phyloP scores from a whole-genome alignment of 192 early-diverging fungal species.

The Mortierella hygrophila region DNA sequence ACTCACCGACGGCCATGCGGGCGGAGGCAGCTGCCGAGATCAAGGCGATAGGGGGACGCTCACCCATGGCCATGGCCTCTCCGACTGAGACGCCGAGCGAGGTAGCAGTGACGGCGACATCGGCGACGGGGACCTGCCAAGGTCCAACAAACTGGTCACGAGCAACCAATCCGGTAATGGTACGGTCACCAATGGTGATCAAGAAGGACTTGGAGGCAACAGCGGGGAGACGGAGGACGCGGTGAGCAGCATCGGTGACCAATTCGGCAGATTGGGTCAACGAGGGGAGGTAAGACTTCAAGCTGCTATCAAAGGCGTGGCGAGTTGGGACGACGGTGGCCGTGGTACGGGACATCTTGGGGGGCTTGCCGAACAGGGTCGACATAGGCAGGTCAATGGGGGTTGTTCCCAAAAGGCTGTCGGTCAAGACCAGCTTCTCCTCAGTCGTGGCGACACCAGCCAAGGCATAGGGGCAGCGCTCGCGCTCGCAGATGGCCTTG shows the following conservation, averaged over 20 bases:
- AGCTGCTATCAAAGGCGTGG: slow-evolving; percentile 69
- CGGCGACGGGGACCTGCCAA: slow-evolving; percentile 99
- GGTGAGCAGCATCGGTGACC: slow-evolving; percentile 73
- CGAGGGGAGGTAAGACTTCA: slow-evolving; percentile 71
- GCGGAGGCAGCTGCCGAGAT: slow-evolving; percentile 90
- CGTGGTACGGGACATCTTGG: slow-evolving; percentile 91
- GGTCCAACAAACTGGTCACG: slow-evolving; percentile 99
- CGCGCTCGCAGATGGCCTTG: slow-evolving; percentile 83
- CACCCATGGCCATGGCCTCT: slow-evolving; percentile 99
- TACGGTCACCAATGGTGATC: slow-evolving; percentile 98
- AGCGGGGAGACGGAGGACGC: slow-evolving; percentile 88
- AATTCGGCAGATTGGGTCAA: slow-evolving; percentile 45
- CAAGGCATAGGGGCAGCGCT: slow-evolving; percentile 92
- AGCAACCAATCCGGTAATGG: slow-evolving; percentile 93
- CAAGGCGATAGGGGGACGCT: slow-evolving; percentile 90
- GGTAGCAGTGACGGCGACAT: slow-evolving; percentile 93
- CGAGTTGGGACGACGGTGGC: slow-evolving; percentile 64
- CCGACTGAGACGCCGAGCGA: slow-evolving; percentile 82
- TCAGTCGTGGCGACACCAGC: slow-evolving; percentile 92
- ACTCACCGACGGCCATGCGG: slow-evolving; percentile 97
- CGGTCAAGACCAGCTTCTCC: slow-evolving; percentile 83
- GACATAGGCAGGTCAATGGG: slow-evolving; percentile 96
- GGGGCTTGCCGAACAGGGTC: slow-evolving; percentile 96
- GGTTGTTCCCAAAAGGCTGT: slow-evolving; percentile 73
- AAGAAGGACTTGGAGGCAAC: slow-evolving; percentile 96